phyloP scores from a whole-genome alignment of 2,329 filamentous ascomycete species.

The Leptographium lundbergii region DNA sequence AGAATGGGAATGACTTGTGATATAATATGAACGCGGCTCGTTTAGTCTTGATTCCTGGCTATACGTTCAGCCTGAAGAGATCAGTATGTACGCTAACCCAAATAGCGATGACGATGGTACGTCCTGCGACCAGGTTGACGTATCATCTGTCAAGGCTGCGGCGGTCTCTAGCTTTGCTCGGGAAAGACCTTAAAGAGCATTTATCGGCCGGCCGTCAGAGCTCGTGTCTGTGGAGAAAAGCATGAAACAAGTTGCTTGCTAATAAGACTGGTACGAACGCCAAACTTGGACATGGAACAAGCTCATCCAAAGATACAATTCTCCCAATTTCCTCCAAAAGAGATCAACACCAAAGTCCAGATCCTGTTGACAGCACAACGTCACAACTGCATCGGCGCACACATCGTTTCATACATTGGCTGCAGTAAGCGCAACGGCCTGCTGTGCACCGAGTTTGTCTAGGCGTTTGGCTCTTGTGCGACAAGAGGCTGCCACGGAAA shows the following conservation, averaged over 20 bases:
- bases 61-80: background rate
- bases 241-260: background rate
- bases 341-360: background rate
- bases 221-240: background rate
- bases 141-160: background rate
- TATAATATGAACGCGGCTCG: background rate
- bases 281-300: background rate
- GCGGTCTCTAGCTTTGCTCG: background rate
- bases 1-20: background rate
- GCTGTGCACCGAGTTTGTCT: background rate
- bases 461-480: background rate
- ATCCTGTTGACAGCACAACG: background rate
- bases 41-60: background rate
- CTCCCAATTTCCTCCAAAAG: background rate
- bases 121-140: background rate
- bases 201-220: background rate
- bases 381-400: background rate
- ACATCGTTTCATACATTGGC: background rate
- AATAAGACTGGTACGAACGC: background rate
- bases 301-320: background rate
- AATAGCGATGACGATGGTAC: background rate
- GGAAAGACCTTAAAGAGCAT: background rate
- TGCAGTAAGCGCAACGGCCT: background rate
- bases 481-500: background rate
- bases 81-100: background rate